Percentiles rank a stretch among this genome's conserved stretches.
Conservation (phyloP, 2,329 filamentous ascomycete species). For the Teratosphaeriaceae sp. region DNA sequence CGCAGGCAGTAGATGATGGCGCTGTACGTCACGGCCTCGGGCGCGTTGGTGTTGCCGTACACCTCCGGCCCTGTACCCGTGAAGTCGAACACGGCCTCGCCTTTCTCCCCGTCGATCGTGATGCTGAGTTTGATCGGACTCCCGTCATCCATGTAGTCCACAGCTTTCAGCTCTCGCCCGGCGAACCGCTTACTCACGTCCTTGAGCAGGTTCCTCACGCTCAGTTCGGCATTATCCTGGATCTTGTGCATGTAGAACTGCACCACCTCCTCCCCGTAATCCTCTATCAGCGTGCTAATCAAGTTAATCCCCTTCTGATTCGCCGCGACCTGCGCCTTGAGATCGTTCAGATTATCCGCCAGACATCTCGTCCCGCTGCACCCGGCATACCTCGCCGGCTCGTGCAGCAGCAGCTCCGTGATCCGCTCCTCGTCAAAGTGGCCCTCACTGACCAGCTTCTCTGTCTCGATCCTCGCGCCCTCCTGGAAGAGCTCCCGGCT, state of each 20-base stretch:
- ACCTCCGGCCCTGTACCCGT: slow-evolving; percentile 66
- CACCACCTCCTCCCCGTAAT: slow-evolving; percentile 71
- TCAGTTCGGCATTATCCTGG: slow-evolving; percentile 70
- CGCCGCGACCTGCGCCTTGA: slow-evolving; percentile 80
- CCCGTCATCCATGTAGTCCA: slow-evolving; percentile 85
- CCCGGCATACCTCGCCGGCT: slow-evolving; percentile 67
- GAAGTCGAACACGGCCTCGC: slow-evolving; percentile 74
- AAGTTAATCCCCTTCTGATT: slow-evolving; percentile 80
- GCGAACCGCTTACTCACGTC: slow-evolving; percentile 62
- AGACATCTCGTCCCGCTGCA: slow-evolving; percentile 74
- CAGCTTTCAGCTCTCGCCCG: slow-evolving; percentile 63
- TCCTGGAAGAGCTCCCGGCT: slow-evolving; percentile 55
- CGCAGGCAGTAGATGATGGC: slow-evolving; percentile 83
- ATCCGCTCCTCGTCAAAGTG: slow-evolving; percentile 73
- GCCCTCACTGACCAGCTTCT: slow-evolving; percentile 68
- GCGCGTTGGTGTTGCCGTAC: slow-evolving; percentile 67
- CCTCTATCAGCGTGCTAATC: slow-evolving; percentile 66
- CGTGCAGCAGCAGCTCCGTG: slow-evolving; percentile 58
- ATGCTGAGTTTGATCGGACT: slow-evolving; percentile 69
- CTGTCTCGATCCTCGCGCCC: slow-evolving; percentile 49
- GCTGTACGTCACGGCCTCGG: slow-evolving; percentile 72
- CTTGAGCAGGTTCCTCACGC: slow-evolving; percentile 67
- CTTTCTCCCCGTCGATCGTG: slow-evolving; percentile 65
- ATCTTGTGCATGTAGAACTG: slow-evolving; percentile 81
- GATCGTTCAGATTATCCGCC: slow-evolving; percentile 76